Evolutionary conservation across 2,329 filamentous ascomycete species (phyloP).

Genomic region (Cercospora sp.): DNA sequence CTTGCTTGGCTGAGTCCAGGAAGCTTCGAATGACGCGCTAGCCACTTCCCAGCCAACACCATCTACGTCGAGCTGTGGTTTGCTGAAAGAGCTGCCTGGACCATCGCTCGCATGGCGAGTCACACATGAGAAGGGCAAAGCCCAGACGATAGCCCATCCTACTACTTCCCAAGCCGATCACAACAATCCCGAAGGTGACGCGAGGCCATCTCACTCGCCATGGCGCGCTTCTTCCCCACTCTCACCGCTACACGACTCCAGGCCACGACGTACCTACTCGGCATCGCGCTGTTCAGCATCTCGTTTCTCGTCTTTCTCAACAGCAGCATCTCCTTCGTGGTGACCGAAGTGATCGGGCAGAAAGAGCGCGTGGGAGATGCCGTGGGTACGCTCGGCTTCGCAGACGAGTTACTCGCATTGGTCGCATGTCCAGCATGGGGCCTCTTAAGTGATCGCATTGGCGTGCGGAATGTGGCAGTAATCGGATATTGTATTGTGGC

Average conservation of each 20-base stretch:
- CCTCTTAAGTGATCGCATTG: conserved; percentile 72
- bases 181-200: not conserved
- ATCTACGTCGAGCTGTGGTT: not conserved
- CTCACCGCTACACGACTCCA: conserved; percentile 60
- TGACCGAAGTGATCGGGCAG: conserved; percentile 77
- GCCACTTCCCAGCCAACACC: conserved; percentile 5
- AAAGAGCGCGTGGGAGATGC: conserved; percentile 74
- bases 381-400: conserved; percentile 82
- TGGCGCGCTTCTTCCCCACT: conserved; percentile 37
- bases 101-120: conserved; percentile 6
- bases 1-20: not conserved
- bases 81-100: conserved; percentile 1
- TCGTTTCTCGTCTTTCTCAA: conserved; percentile 89
- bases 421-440: conserved; percentile 81
- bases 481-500: conserved; percentile 82
- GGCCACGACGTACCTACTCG: conserved; percentile 71
- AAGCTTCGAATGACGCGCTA: conserved; percentile 8
- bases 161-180: not conserved
- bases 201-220: conserved; percentile 14
- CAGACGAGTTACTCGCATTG: conserved; percentile 78
- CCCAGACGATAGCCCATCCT: not conserved
- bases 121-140: not conserved
- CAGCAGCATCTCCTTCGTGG: conserved; percentile 78
- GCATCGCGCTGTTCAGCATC: conserved; percentile 82
- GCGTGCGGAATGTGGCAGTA: conserved; percentile 65